Base-by-base conservation (phyloP, 345 rosid genomes). In the Ceriops zippeliana region DNA sequence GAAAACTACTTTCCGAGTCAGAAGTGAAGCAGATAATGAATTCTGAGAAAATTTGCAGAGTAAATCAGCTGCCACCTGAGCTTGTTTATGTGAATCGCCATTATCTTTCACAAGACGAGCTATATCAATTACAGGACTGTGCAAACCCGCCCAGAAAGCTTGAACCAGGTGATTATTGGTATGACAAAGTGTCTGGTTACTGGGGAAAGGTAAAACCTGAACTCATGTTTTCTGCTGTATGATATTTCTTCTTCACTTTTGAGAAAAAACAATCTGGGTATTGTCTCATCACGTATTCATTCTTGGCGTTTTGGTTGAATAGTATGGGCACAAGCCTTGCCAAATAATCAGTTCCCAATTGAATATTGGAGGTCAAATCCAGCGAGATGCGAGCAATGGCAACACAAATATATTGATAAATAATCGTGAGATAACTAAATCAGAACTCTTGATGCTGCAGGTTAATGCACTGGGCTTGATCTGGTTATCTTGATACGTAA, bases 171-270 rank as follows among this genome's bases (percentile, higher is more conserved):
- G 0, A 0, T 69, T 91, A 91, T 84, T 89, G 99, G 97, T 95
- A 95, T 61, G 99, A 95, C 72, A 87, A 73, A 84, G 76, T 73
- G 17, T 78, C 89, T 72, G 97, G 99, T 63, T 85, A 81, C 7
- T 95, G 99, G 99, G 99, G 97, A 76, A 85, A 86, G 99, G 98
- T 93, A 78, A 79, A 69, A 49, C 61, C 59, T 68, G 34, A 67
- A 65, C 16, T 69, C 5, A 32, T 19, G 7, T 65, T 58, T 46
- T 35, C 49, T 34, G 57, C 27, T 31, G 16, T 32, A 9, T 56
- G 1, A 3, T 21, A 49, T n/a, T 22, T 52, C 17, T 22, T 52
- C 3, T 62, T 9, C 34, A 46, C 5, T 66, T 58, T 54, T 49
- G 34, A 42, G 17, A 19, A 15, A 19, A 24, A 56, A 61, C 57